A percentile compares a stretch with the other conserved stretches of the same genome.
phyloP scores from a whole-genome alignment of 2,329 filamentous ascomycete species.

The Exophiala dermatitidis region DNA sequence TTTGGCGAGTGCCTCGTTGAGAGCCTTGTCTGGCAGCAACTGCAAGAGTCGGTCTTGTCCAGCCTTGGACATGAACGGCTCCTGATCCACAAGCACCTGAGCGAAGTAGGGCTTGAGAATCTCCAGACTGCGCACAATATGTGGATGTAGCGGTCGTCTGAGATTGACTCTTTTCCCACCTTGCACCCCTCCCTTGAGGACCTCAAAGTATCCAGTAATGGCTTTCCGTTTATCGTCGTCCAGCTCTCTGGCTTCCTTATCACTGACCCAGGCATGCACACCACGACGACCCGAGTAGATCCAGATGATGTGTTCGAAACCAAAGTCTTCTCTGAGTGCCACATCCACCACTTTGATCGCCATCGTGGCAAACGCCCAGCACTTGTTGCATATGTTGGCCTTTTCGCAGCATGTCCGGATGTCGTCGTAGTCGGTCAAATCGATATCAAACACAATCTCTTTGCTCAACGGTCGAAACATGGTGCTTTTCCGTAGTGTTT shows the following conservation, averaged over 20 bases:
- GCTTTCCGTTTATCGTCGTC: conserved; percentile 79
- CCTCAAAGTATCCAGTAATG: conserved; percentile 81
- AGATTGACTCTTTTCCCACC: conserved; percentile 81
- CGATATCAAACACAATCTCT: conserved; percentile 97
- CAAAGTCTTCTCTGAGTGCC: conserved; percentile 86
- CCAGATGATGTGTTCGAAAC: conserved; percentile 95
- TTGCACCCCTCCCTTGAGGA: conserved; percentile 79
- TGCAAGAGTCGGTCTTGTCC: conserved; percentile 70
- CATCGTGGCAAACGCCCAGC: conserved; percentile 98
- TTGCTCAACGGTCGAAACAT: conserved; percentile 84
- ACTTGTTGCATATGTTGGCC: conserved; percentile 86
- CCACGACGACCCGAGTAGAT: conserved; percentile 96
- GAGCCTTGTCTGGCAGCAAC: conserved; percentile 71
- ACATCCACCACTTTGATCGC: conserved; percentile 87
- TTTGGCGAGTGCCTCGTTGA: conserved; percentile 71
- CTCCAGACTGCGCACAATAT: conserved; percentile 76
- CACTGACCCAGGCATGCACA: conserved; percentile 96
- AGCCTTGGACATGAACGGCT: conserved; percentile 69
- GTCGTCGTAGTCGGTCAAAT: conserved; percentile 97
- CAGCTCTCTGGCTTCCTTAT: conserved; percentile 74
- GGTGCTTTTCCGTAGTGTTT: conserved; percentile 69
- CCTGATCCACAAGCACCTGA: conserved; percentile 74
- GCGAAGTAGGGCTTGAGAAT: conserved; percentile 80
- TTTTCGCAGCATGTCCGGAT: conserved; percentile 91
- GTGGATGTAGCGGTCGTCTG: conserved; percentile 79